A percentile compares a stretch with the other conserved stretches of the same genome.
Conservation (phyloP, 2,329 filamentous ascomycete species). For the Ceratocystiopsis sp. region DNA sequence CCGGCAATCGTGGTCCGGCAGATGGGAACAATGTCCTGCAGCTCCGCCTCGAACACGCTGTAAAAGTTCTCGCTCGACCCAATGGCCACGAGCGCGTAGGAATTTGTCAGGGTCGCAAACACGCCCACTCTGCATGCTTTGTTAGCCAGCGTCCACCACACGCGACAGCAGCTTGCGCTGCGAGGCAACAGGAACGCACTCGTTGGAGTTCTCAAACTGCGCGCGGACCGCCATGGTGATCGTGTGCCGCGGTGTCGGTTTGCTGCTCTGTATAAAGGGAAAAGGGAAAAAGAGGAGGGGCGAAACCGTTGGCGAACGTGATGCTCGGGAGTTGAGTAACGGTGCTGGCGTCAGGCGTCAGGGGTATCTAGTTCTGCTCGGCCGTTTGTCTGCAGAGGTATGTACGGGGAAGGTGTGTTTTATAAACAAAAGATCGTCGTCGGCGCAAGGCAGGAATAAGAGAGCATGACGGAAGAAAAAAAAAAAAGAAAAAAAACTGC, state of each 20-base stretch:
- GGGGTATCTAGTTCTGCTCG: no score
- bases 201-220: constrained; percentile 81
- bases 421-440: no score
- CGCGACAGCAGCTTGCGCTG: background rate
- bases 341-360: no score
- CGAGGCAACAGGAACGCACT: constrained; percentile 18
- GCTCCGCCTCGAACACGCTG: constrained; percentile 93
- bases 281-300: background rate
- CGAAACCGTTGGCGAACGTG: no score
- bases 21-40: constrained; percentile 94
- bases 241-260: background rate
- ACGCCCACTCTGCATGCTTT: constrained; percentile 63
- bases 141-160: background rate
- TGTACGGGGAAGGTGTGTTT: no score
- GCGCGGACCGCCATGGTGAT: constrained; percentile 47
- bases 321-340: no score
- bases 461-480: background rate
- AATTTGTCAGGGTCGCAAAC: constrained; percentile 92
- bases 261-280: background rate
- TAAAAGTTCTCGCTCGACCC: constrained; percentile 99
- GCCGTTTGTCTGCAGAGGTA: no score
- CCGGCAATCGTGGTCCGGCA: constrained; percentile 93
- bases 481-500: background rate
- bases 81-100: constrained; percentile 84
- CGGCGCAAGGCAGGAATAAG: background rate